These are phyloP conservation scores for Seminavis robusta DNA, from an alignment of 108 stramenopile genomes.

Conservation along the genomic window DNA sequence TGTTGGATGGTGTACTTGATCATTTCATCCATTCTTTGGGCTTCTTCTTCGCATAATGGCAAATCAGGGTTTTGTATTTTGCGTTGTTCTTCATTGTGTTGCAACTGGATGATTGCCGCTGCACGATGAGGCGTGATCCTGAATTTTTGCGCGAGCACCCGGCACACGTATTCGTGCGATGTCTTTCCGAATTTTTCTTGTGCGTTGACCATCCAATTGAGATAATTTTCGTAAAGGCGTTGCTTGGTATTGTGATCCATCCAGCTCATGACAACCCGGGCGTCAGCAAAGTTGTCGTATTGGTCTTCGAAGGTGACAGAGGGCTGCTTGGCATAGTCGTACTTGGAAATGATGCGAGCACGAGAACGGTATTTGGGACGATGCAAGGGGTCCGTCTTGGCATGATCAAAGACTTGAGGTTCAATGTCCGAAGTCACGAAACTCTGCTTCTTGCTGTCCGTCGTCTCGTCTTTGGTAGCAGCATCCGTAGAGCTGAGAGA, in stretches of 20 bases:
- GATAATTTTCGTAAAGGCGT: conserved; percentile 60
- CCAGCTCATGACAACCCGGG: conserved; percentile 70
- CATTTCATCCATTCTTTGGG: conserved; percentile 49
- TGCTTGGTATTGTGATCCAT: conserved; percentile 45
- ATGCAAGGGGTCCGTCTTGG: conserved; percentile 62
- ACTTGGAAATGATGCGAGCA: conserved; percentile 56
- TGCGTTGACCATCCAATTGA: conserved; percentile 53
- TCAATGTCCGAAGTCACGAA: conserved; percentile 26
- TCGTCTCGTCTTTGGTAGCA: neutral
- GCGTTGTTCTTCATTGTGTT: conserved; percentile 76
- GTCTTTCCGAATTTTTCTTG: conserved; percentile 37
- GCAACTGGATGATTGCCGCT: conserved; percentile 73
- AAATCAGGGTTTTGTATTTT: conserved; percentile 24
- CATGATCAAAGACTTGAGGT: conserved; percentile 48
- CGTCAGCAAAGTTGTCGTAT: conserved; percentile 65
- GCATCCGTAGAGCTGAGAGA: neutral
- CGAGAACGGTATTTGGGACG: conserved; percentile 51
- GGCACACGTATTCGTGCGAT: conserved; percentile 78
- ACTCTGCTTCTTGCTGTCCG: conserved; percentile 12
- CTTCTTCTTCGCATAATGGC: conserved; percentile 29
- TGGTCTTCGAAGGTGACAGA: conserved; percentile 63
- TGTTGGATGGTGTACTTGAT: conserved; percentile 36
- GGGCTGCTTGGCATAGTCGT: conserved; percentile 80
- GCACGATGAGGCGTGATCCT: conserved; percentile 66
- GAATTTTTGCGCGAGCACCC: conserved; percentile 71